These are phyloP conservation scores for Botrytis cinerea DNA, from an alignment of 2,329 filamentous ascomycete genomes.

Conservation along the genomic window DNA sequence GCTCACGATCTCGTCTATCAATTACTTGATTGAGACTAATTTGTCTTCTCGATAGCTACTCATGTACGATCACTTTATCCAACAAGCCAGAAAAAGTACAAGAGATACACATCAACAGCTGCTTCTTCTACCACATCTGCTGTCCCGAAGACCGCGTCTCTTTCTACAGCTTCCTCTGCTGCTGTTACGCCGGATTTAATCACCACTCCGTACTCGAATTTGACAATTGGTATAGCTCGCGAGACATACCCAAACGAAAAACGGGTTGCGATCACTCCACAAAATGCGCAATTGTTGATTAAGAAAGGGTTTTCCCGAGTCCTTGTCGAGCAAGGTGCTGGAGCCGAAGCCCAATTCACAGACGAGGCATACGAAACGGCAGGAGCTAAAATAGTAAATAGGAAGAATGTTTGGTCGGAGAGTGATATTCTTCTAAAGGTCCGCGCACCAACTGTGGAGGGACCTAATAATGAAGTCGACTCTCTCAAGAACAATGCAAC, in stretches of 20 bases:
- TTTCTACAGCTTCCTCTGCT: conserved; percentile 19
- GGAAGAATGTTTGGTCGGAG: conserved; percentile 67
- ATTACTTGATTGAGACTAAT: conserved; percentile 14
- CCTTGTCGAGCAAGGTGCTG: conserved; percentile 79
- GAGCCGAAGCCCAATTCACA: conserved; percentile 72
- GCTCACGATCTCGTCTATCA: neutral
- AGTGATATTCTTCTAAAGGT: conserved; percentile 85
- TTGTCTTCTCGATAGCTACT: neutral
- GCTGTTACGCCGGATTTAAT: conserved; percentile 17
- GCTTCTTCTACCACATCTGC: conserved; percentile 2
- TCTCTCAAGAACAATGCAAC: conserved; percentile 69
- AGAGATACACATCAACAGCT: conserved; percentile 15
- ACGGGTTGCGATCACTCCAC: conserved; percentile 80
- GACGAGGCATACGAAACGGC: conserved; percentile 76
- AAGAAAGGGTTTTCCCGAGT: conserved; percentile 83
- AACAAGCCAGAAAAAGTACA: conserved; percentile 5
- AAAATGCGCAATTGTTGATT: conserved; percentile 77
- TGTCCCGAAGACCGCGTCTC: neutral
- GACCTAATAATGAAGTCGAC: conserved; percentile 64
- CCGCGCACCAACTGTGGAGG: conserved; percentile 65
- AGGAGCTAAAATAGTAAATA: conserved; percentile 75
- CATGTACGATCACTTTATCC: conserved; percentile 11
- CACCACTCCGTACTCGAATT: conserved; percentile 61
- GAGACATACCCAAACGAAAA: conserved; percentile 80
- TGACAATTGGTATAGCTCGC: conserved; percentile 76